Base-by-base conservation (phyloP, 495 filamentous ascomycete species). In the Aspergillus bridgeri region DNA sequence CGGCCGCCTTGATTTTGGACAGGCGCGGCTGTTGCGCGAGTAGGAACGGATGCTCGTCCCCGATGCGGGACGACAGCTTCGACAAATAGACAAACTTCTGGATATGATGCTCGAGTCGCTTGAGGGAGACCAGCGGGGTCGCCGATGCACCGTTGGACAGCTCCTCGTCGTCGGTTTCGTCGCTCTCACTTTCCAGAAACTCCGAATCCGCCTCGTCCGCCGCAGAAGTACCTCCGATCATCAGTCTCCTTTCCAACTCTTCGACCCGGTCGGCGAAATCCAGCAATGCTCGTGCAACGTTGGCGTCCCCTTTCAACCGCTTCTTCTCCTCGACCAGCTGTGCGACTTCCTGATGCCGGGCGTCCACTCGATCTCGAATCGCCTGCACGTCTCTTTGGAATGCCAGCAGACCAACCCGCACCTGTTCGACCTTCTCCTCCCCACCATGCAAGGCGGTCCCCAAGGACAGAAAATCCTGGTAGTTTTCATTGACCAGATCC, bases 401-500 rank as follows among this genome's bases (percentile, higher is more conserved):
- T 0, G 90, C 89, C 59, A 96, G 63, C 48, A 98, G 69, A 7
- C 90, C 92, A 1, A 99, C 89, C 25, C 91, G 82, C 15, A 99
- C 85, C 65, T 96, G 92, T 72, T 96, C 93, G 3, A 95, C 85
- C 68, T 86, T 90, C 67, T 96, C 92, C 62, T 95, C 93, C 2
- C 95, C 95, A 0, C 92, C 92, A 49, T 83, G 83, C 42, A 99
- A 73, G 65, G 90, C 88, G 25, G 80, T 84, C 0, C 95, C 94
- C 0, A 99, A 73, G 5, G 84, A 85, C 2, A 99, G 69, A 62
- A 98, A 98, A 61, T 93, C 90, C 43, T 88, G 84, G 69, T 97
- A 97, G 70, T 98, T 92, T 27, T 87, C 80, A 67, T 98, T 98
- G 59, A 99, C 92, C 2, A 98, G 82, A 69, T 96, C 92, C 5